These are phyloP conservation scores for Ascobolus immersus DNA, from an alignment of 495 filamentous ascomycete genomes.

Conservation along the genomic window DNA sequence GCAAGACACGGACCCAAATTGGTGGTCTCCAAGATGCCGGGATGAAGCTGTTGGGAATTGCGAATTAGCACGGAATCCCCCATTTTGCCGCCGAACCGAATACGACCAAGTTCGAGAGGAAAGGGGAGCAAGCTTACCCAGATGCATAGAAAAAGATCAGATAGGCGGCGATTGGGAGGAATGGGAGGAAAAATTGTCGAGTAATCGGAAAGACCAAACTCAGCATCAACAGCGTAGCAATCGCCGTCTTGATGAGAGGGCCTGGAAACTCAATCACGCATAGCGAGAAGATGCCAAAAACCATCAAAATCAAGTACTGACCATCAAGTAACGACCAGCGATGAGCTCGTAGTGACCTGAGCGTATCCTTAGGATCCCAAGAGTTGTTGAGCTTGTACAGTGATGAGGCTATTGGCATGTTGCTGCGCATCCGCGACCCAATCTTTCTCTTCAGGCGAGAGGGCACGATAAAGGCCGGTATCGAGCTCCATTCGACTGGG, in stretches of 20 bases:
- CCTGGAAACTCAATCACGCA: conserved; percentile 52
- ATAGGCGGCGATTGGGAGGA: conserved; percentile 60
- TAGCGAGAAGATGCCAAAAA: conserved; percentile 54
- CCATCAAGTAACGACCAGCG: conserved; percentile 68
- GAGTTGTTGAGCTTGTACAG: conserved; percentile 61
- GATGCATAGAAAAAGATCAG: conserved; percentile 70
- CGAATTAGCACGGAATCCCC: not conserved
- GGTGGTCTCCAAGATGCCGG: conserved; percentile 60
- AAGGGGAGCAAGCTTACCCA: conserved; percentile 39
- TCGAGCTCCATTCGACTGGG: conserved; percentile 12
- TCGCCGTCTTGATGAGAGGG: conserved; percentile 40
- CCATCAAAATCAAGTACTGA: conserved; percentile 53
- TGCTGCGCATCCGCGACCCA: conserved; percentile 45
- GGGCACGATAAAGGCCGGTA: conserved; percentile 7
- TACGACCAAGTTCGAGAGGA: not conserved
- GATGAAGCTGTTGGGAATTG: conserved; percentile 38
- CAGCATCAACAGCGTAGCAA: conserved; percentile 36
- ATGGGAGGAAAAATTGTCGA: conserved; percentile 73
- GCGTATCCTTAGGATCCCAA: conserved; percentile 45
- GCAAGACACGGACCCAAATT: conserved; percentile 84
- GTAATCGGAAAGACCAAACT: conserved; percentile 68
- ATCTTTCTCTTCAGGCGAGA: conserved; percentile 20
- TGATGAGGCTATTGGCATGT: conserved; percentile 42
- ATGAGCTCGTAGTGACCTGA: conserved; percentile 44
- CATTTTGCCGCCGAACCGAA: not conserved